Evolutionary conservation across 108 stramenopile species (phyloP), one percentile per base, ranked within the genome.

Genomic region (Conticribra guillardii): DNA sequence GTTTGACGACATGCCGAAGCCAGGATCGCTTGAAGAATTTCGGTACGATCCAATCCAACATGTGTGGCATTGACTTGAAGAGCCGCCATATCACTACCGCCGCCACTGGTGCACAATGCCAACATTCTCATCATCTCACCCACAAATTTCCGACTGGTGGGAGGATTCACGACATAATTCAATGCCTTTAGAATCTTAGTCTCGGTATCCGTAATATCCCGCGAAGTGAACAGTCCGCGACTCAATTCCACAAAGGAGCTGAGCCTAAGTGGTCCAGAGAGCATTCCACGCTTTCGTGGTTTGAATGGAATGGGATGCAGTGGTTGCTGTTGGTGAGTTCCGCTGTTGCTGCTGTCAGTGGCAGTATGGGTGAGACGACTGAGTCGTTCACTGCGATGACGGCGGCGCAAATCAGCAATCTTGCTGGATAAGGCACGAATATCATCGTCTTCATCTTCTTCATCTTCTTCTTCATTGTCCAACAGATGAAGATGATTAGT

Each of bases 181-280:
- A 90, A 60, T 4, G 83, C 71, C 24, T 64, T 55, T 27, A 90
- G 60, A 19, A 90, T 82, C 47, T 84, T 85, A 4, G 41, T 24
- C 53, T 90, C 89, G 22, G 89, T 82, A 21, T 63, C 61, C 2
- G 47, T 53, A 64, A 90, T 84, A 48, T 90, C 83, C 51, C 75
- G 47, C 28, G 55, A 47, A 22, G 74, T 68, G 68, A 84, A 90
- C 24, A 82, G 82, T 9, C 83, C 86, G 52, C 81, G 82, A 28
- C 83, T 82, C 64, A 90, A 79, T 41, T 76, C 78, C 37, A 83
- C 63, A 30, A 87, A 71, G 26, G 86, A 76, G 44, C 62, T 50
- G 17, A 76, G 67, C 33, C 75, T 67, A 22, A 76, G 54, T 5
- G 75, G 75, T 16, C 75, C 75, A 21, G 60, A 67, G 5, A 76